Evolutionary conservation across 768 basidiomycete species (phyloP), one percentile per base, ranked within the genome.

Genomic region (Tylopilus felleus): DNA sequence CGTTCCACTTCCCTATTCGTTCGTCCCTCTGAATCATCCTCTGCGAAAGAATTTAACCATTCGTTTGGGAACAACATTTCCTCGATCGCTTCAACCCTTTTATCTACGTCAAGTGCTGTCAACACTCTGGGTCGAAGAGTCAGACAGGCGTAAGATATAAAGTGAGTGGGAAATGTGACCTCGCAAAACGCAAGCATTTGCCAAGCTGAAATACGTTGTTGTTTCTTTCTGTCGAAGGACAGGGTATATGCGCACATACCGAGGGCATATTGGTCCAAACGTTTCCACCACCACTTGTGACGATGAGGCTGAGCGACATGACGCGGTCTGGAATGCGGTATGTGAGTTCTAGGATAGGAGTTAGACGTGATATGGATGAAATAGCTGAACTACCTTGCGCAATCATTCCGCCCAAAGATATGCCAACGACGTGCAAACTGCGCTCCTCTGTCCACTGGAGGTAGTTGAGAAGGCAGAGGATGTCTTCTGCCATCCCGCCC

Each of bases 341-440:
- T 0, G 89, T 81, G 3, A 93, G 75, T 61, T 93, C 91, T 91
- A 53, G 38, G 41, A 21, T 10, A 23, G 14, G 27, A 5, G 25
- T 60, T 23, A 40, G 44, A 33, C n/a, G 7, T 17, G n/a, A 8
- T 9, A 19, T 2, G 5, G 8, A 19, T 1, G 10, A 17, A 50
- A 43, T 1, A 1, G 36, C 21, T 25, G 36, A 58, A 14, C 14
- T 65, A 86, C 87, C 85, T 71, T 89, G 86, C 0, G 88, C 82
- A 47, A 90, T 89, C 90, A 92, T 93, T 5, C 90, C 90, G 2
- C 91, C 91, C 5, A 93, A 67, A 36, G 88, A 90, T 22, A 82
- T 70, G 8, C 91, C 87, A 21, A 93, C 84, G 29, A 93, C 69
- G 61, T 92, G 84, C 7, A 93, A 42, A 45, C 78, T 77, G 5